phyloP scores from a whole-genome alignment of 441 rosid genomes.

The Flueggea neowawraea region DNA sequence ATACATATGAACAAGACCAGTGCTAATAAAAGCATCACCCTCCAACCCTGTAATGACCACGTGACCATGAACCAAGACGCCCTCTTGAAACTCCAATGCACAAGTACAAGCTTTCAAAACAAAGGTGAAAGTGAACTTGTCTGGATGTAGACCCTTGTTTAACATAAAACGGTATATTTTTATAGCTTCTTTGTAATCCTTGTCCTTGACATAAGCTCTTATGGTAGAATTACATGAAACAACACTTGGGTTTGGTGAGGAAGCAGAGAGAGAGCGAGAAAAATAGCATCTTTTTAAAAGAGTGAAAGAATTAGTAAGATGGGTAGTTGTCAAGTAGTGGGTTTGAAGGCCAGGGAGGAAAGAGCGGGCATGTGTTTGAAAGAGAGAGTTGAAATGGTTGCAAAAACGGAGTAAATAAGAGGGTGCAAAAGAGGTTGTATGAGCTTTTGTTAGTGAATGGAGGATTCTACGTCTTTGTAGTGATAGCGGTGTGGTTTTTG shows the following conservation, averaged over 20 bases:
- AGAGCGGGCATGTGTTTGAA: conserved; percentile 57
- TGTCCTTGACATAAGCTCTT: conserved; percentile 40
- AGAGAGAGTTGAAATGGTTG: conserved; percentile 44
- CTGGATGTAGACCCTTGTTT: conserved; percentile 36
- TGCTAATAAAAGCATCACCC: conserved; percentile 52
- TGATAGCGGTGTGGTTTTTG: too few species aligned
- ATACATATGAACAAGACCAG: conserved; percentile 57
- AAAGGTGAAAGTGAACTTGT: conserved; percentile 64
- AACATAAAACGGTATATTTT: conserved; percentile 50
- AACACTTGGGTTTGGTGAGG: conserved; percentile 49
- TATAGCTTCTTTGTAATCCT: conserved; percentile 28
- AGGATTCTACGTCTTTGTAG: too few species aligned
- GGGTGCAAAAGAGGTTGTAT: conserved; percentile 2
- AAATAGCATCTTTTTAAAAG: conserved; percentile 37
- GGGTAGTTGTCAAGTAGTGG: conserved; percentile 45
- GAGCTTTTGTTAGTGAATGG: background rate
- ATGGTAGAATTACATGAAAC: conserved; percentile 55
- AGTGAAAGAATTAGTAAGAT: conserved; percentile 38
- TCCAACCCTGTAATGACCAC: conserved; percentile 38
- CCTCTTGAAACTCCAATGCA: conserved; percentile 35
- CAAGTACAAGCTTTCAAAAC: conserved; percentile 69
- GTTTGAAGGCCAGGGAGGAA: conserved; percentile 50
- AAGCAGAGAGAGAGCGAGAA: conserved; percentile 36
- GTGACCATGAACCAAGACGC: conserved; percentile 34
- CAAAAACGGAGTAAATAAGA: conserved; percentile 34